Base-by-base conservation (phyloP, 768 basidiomycete species). In the Macrolepiota dolichaula region DNA sequence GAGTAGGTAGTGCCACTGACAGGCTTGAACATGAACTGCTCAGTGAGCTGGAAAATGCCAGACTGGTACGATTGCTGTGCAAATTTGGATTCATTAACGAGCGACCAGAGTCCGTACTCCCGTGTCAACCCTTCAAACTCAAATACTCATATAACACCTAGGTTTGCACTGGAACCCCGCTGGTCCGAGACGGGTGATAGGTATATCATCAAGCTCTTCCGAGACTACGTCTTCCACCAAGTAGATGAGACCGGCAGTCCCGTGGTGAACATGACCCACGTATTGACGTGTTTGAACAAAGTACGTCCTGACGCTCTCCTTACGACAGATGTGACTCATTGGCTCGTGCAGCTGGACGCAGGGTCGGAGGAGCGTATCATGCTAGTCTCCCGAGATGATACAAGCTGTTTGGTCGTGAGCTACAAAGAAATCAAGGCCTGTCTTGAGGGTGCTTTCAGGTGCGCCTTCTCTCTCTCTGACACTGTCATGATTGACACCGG, bases 21-120 rank as follows among this genome's bases (percentile, higher is more conserved):
- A 78, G 82, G 35, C 76, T 98, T 17, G 95, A 98, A 71, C 79
- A 81, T 15, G 92, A 98, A 66, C 79, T 98, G 37, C 80, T 88
- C 74, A 83, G 88, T 42, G 96, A 98, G 71, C 79, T 98, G 22
- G 97, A 98, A 77, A 98, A 99, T 68, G 94, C 91, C 0, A 82
- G 97, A 27, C 79, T 98, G 10, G 91, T 98, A 32, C 82, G 97
- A 51, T 74, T 98, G 53, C 76, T 98, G 62, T 88, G 88, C 72
- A 99, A 98, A 76, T 89, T 99, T 67, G 94, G 94, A 0, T 98
- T 99, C 74, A 98, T 99, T 77, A 98, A 98, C 71, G 97, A 99
- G 70, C 83, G 97, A n/a, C 96, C 97, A 2, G 97, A 98, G 94
- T 98, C 70, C 58, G 92, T 82, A 32, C 29, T 5, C 17, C 36